Evolutionary conservation across 371 early-diverging fungal species (phyloP).

Genomic region (Dinochytrium kinnereticum): DNA sequence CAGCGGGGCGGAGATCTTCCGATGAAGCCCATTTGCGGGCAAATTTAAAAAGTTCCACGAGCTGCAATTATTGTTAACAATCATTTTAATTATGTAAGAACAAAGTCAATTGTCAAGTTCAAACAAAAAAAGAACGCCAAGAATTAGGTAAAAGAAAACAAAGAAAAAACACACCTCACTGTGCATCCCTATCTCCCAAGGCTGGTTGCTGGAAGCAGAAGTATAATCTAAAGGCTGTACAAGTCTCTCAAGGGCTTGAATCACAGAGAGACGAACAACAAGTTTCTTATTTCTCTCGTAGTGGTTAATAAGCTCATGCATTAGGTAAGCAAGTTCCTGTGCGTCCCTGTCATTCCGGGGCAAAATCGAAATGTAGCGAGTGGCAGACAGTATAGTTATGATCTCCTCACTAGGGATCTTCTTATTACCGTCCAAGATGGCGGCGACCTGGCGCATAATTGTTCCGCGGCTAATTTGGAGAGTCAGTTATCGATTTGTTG

Average conservation of each 20-base stretch:
- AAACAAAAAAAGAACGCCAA: not conserved
- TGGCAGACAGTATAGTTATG: conserved; percentile 40
- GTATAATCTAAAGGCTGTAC: conserved; percentile 51
- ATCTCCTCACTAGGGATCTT: conserved; percentile 49
- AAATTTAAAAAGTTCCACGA: conserved; percentile 45
- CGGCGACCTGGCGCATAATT: conserved; percentile 37
- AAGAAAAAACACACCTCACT: conserved; percentile 30
- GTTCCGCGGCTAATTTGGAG: conserved; percentile 27
- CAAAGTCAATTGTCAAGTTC: not conserved
- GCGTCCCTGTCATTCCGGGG: conserved; percentile 39
- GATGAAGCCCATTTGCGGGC: conserved; percentile 44
- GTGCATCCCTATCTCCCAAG: conserved; percentile 34
- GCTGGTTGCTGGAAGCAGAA: conserved; percentile 16
- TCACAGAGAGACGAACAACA: conserved; percentile 42
- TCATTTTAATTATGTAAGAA: too few species aligned
- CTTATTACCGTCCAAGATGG: conserved; percentile 38
- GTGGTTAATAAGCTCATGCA: conserved; percentile 36
- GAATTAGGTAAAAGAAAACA: too few species aligned
- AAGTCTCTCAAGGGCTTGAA: conserved; percentile 50
- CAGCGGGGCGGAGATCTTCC: conserved; percentile 45
- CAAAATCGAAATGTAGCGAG: conserved; percentile 46
- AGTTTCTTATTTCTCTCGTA: conserved; percentile 44
- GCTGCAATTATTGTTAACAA: too few species aligned
- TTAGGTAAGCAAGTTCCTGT: conserved; percentile 30
- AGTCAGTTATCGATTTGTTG: too few species aligned